Evolutionary conservation across 140 eudicot genomes (phyloP), one percentile per base, ranked within the genome.

Genomic region (Flaveria floridana): DNA sequence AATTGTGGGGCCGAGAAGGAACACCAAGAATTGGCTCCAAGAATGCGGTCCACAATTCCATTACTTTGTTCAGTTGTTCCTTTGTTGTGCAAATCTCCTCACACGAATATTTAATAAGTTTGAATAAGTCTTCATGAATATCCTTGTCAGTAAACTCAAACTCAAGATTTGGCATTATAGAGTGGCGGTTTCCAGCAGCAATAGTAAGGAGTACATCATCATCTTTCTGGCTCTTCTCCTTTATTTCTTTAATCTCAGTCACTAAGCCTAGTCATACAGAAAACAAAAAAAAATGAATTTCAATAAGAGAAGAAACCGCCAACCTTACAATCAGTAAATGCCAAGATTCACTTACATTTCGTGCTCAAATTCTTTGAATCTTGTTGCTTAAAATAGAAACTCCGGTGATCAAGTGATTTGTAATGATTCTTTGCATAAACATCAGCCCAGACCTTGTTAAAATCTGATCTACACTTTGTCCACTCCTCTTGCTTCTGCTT

Each of bases 331-430:
- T 39, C 9, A 70, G 20, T 23, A 47, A 70, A 68, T 16, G 63
- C 46, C 59, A 42, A 9, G 19, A 44, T 51, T 7, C 73, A 84
- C 96, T 84, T 78, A 94, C 99, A 77, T 83, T 94, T 94, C 3
- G 85, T 70, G 87, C 94, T 85, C 89, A 94, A 81, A 87, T 87
- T 89, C 97, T 94, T 94, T 21, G 99, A 90, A 82, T 94, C 99
- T 85, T 94, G 99, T 79, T 94, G 99, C 89, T 88, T 94, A 91
- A 94, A 94, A 66, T 94, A 94, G 90, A 94, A 94, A 82, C 99
- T 94, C 9, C 99, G 88, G 77, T 94, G 99, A 77, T 94, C 99
- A 69, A 94, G 99, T 20, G 99, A 94, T 79, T 94, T 94, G 81
- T 85, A 94, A 78, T 90, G 99, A 69, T 94, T 94, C 86, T 90